Percentiles rank a stretch among this genome's conserved stretches.
phyloP scores from a whole-genome alignment of 495 filamentous ascomycete genomes.

The Penicillium cinerascens region DNA sequence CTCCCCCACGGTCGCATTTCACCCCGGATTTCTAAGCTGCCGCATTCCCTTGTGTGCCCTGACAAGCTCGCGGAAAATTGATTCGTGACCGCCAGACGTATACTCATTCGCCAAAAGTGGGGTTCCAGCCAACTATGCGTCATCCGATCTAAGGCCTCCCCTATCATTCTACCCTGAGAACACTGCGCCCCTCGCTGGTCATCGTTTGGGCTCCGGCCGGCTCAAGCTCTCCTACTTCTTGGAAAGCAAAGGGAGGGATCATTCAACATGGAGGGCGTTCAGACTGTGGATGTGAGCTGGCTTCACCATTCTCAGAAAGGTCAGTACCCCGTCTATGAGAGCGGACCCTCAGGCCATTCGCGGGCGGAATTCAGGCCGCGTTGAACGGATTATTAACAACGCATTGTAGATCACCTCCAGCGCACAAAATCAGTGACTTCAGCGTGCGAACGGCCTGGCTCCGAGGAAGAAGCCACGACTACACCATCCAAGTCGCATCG shows the following conservation, averaged over 20 bases:
- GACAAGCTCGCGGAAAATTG: conserved; percentile 5
- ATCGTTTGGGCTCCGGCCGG: not conserved
- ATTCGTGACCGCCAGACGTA: not conserved
- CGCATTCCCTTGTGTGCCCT: not conserved
- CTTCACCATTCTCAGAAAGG: conserved; percentile 65
- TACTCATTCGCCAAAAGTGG: conserved; percentile 10
- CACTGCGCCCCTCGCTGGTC: conserved; percentile 23
- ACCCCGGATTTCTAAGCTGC: conserved; percentile 6
- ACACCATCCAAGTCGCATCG: conserved; percentile 16
- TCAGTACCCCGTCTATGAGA: conserved; percentile 22
- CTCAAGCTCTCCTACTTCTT: not conserved
- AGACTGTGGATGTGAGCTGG: conserved; percentile 69
- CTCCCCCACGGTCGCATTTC: conserved; percentile 13
- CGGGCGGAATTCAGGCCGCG: not conserved
- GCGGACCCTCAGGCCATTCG: not conserved
- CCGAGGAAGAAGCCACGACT: conserved; percentile 20
- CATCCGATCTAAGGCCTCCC: conserved; percentile 23
- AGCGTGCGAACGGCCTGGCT: conserved; percentile 23
- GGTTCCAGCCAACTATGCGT: conserved; percentile 29
- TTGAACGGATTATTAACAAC: conserved; percentile 9
- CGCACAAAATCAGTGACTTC: conserved; percentile 40
- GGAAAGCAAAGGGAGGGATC: not conserved
- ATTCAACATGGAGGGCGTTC: conserved; percentile 55
- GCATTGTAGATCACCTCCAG: conserved; percentile 31
- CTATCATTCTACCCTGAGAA: conserved; percentile 17